phyloP scores from a whole-genome alignment of 805 yeast genomes.

The Metschnikowia santaceciliae region DNA sequence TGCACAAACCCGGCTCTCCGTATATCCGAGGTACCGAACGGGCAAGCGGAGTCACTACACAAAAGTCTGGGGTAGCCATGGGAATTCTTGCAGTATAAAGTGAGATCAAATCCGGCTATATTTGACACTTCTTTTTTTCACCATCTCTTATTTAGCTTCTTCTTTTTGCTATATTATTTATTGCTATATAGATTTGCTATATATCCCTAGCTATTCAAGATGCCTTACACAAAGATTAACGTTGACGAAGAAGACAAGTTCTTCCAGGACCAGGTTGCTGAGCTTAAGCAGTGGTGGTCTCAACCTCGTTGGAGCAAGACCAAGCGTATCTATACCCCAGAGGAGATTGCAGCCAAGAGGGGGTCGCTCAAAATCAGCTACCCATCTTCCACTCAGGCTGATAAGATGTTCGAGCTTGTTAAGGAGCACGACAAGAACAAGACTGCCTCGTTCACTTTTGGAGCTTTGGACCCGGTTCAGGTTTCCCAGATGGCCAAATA shows the following conservation, averaged over 20 bases:
- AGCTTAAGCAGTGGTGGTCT: constrained; percentile 86
- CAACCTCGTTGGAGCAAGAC: constrained; percentile 88
- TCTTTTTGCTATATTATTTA: neutral
- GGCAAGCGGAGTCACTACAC: constrained; percentile 5
- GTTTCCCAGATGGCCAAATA: constrained; percentile 96
- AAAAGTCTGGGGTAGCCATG: constrained; percentile 13
- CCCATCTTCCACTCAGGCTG: constrained; percentile 76
- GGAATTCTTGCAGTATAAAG: constrained; percentile 8
- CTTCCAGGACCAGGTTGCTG: constrained; percentile 66
- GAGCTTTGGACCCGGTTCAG: constrained; percentile 94
- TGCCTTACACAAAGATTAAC: constrained; percentile 58
- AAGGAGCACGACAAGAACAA: constrained; percentile 67
- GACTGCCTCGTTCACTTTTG: constrained; percentile 84
- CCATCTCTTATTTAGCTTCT: neutral
- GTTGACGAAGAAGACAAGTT: constrained; percentile 57
- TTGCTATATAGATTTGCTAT: neutral
- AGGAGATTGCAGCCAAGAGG: constrained; percentile 86
- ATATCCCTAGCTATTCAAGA: constrained; percentile 10
- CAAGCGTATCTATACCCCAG: constrained; percentile 83
- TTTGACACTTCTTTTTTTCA: neutral
- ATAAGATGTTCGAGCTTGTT: constrained; percentile 70
- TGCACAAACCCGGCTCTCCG: constrained; percentile 10
- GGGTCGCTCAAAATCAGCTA: constrained; percentile 70
- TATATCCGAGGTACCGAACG: constrained; percentile 12
- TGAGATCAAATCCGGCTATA: neutral